Evolutionary conservation across 495 filamentous ascomycete species (phyloP).

Genomic region (Aspergillus bertholletiae): DNA sequence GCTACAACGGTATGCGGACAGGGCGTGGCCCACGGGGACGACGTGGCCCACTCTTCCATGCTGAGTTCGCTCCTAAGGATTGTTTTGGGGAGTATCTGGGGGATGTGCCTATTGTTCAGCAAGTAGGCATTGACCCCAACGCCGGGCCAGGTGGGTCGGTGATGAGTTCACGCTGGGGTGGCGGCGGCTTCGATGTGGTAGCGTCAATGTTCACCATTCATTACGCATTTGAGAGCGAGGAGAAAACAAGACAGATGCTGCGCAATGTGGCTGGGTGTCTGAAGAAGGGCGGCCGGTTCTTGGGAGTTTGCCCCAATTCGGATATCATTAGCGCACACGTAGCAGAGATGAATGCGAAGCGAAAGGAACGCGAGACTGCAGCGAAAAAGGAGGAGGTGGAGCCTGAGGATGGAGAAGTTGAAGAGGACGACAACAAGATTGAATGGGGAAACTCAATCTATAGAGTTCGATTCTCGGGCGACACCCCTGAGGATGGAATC

Average conservation of each 20-base stretch:
- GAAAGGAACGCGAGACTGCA: constrained; percentile 40
- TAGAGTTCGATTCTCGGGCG: constrained; percentile 77
- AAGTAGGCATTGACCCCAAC: constrained; percentile 78
- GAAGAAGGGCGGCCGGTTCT: constrained; percentile 90
- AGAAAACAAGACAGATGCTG: constrained; percentile 86
- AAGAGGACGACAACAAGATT: constrained; percentile 44
- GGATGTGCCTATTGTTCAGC: constrained; percentile 69
- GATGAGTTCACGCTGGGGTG: constrained; percentile 58
- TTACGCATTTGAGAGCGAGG: constrained; percentile 92
- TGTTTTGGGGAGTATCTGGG: constrained; percentile 80
- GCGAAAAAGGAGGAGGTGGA: constrained; percentile 25
- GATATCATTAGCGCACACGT: constrained; percentile 75
- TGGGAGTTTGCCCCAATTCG: constrained; percentile 90
- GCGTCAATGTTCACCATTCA: constrained; percentile 99
- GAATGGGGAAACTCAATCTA: constrained; percentile 95
- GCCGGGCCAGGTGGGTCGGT: constrained; percentile 55
- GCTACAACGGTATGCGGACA: constrained; percentile 72
- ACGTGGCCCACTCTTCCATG: constrained; percentile 70
- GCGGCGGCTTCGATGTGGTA: constrained; percentile 90
- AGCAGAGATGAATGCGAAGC: constrained; percentile 58
- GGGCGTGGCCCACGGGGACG: constrained; percentile 52
- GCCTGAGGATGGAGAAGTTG: constrained; percentile 48
- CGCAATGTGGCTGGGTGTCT: constrained; percentile 84
- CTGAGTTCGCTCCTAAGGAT: constrained; percentile 81
- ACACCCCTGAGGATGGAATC: constrained; percentile 67